These are phyloP conservation scores for Blastomyces silverae DNA, from an alignment of 2,329 filamentous ascomycete species.

Conservation along the genomic window DNA sequence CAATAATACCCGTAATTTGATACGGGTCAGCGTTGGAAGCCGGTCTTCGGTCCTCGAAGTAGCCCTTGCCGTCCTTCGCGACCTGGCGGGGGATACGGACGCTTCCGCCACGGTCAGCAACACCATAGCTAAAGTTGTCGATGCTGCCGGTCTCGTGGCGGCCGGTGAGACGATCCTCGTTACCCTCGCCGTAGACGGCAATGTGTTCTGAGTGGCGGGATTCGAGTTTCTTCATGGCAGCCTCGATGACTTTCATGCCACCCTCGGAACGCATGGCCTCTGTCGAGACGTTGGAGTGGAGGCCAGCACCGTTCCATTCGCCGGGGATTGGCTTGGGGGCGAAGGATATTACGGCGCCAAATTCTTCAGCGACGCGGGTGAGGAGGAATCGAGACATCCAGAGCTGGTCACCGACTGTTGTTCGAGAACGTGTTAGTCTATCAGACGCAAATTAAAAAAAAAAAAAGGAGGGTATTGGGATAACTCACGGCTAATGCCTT, in stretches of 20 bases:
- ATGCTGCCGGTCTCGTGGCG: conserved; percentile 90
- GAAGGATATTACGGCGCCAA: conserved; percentile 91
- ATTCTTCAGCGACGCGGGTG: conserved; percentile 88
- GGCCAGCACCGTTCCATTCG: conserved; percentile 94
- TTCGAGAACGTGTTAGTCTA: conserved; percentile 25
- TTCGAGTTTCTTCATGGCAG: conserved; percentile 75
- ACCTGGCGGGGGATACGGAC: conserved; percentile 85
- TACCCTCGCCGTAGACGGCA: conserved; percentile 90
- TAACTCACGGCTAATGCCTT: conserved; percentile 69
- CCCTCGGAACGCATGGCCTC: conserved; percentile 81
- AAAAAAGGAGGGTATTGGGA: neutral
- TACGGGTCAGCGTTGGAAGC: conserved; percentile 86
- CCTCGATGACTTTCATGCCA: conserved; percentile 93
- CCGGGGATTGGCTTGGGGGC: conserved; percentile 92
- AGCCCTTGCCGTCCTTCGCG: conserved; percentile 83
- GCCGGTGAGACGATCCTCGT: conserved; percentile 88
- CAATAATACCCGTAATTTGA: conserved; percentile 73
- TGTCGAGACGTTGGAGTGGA: conserved; percentile 91
- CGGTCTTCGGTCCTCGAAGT: conserved; percentile 80
- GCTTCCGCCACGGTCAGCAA: conserved; percentile 91
- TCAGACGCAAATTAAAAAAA: neutral
- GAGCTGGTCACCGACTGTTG: conserved; percentile 82
- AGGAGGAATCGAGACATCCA: conserved; percentile 90
- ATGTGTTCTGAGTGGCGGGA: conserved; percentile 76
- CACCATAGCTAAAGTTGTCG: conserved; percentile 86